A percentile compares a stretch with the other conserved stretches of the same genome.
These are phyloP conservation scores for Protomyces macrosporus DNA, from an alignment of 1,139 yeast species.

Conservation along the genomic window DNA sequence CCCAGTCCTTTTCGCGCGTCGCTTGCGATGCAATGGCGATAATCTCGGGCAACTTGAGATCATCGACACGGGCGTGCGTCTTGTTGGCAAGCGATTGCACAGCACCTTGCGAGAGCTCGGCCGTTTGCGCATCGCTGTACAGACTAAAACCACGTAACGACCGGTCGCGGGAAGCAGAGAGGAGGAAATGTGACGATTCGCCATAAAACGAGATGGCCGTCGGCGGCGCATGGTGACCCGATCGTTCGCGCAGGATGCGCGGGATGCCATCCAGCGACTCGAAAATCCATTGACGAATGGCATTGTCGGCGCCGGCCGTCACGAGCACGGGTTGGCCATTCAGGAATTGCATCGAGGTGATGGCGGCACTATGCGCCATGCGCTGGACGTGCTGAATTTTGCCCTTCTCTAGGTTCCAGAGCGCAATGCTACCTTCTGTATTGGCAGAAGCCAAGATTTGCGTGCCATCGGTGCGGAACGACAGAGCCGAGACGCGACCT, in stretches of 20 bases:
- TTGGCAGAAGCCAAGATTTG: slow-evolving; percentile 79
- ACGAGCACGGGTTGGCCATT: slow-evolving; percentile 90
- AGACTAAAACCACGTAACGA: slow-evolving; percentile 88
- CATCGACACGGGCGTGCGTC: slow-evolving; percentile 55
- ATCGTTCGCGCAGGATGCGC: slow-evolving; percentile 83
- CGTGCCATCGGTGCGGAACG: slow-evolving; percentile 89
- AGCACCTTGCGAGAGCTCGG: slow-evolving; percentile 77
- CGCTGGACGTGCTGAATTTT: slow-evolving; percentile 70
- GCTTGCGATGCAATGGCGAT: slow-evolving; percentile 66
- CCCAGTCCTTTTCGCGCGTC: slow-evolving; percentile 89
- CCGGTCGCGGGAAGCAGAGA: slow-evolving; percentile 82
- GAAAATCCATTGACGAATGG: slow-evolving; percentile 81
- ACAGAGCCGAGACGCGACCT: slow-evolving; percentile 59
- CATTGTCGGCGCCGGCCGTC: slow-evolving; percentile 91
- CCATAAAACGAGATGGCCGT: slow-evolving; percentile 71
- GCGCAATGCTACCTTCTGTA: slow-evolving; percentile 72
- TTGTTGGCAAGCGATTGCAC: slow-evolving; percentile 44
- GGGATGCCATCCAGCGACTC: slow-evolving; percentile 84
- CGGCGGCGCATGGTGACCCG: slow-evolving; percentile 96
- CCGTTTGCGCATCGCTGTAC: slow-evolving; percentile 94
- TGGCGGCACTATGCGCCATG: slow-evolving; percentile 54
- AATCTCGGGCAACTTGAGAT: slow-evolving; percentile 66
- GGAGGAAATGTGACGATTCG: slow-evolving; percentile 70
- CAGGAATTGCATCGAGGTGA: slow-evolving; percentile 67
- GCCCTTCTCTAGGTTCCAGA: slow-evolving; percentile 71